Conservation (phyloP, 139 green algal genomes). For the Micractinium sp. region DNA sequence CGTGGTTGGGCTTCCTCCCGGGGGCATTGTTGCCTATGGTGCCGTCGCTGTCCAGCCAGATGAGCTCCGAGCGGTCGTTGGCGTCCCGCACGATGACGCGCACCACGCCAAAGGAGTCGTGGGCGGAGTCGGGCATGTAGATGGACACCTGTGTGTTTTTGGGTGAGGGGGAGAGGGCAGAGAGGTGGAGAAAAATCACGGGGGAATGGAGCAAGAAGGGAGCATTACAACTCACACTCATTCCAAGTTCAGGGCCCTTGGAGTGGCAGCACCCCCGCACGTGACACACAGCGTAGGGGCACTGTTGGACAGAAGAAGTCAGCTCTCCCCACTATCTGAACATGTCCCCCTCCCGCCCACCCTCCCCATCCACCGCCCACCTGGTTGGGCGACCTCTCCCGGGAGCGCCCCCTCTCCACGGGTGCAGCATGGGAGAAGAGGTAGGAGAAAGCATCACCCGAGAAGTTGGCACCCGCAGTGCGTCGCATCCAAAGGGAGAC, state of each 20-base stretch:
- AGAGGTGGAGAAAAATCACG: neutral
- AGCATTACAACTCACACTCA: too few species aligned
- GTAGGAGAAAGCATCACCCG: conserved; percentile 37
- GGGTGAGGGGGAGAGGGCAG: neutral
- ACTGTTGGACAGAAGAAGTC: too few species aligned
- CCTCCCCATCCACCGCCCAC: neutral
- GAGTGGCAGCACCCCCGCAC: too few species aligned
- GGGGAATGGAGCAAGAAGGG: neutral
- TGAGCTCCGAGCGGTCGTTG: neutral
- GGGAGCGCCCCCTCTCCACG: neutral
- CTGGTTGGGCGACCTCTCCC: conserved; percentile 31
- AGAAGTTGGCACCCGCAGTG: neutral
- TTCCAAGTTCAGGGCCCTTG: too few species aligned
- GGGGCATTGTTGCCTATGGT: neutral
- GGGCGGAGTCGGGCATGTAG: conserved; percentile 49
- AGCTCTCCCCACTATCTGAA: too few species aligned
- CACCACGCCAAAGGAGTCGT: conserved; percentile 56
- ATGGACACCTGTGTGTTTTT: conserved; percentile 48
- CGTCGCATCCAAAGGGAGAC: conserved; percentile 69
- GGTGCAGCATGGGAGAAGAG: conserved; percentile 34
- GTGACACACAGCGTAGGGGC: too few species aligned
- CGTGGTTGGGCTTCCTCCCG: neutral
- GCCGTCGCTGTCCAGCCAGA: conserved; percentile 50
- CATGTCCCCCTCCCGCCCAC: neutral
- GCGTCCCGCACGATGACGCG: conserved; percentile 52